Base-by-base conservation (phyloP, 2,329 filamentous ascomycete genomes). In the Phialocephala subalpina region DNA sequence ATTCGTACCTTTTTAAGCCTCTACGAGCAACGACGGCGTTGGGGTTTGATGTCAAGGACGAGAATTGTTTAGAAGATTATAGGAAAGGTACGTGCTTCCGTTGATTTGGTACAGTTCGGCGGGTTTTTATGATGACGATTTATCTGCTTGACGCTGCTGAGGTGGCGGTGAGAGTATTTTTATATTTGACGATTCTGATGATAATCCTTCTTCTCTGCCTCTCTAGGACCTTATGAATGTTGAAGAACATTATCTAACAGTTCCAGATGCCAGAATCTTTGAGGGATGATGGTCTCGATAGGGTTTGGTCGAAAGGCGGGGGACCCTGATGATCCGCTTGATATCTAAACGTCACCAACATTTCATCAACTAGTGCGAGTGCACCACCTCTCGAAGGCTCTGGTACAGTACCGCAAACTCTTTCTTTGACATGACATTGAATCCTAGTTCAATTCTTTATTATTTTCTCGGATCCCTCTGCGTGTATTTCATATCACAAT, bases 321-420 rank as follows among this genome's bases (percentile, higher is more conserved):
- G 25, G 49, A 53, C 49, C 49, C 49, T 53, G 49, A 29, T 18
- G 49, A 27, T 53, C 49, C 49, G 49, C 14, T 53, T 20, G 49
- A 53, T 53, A 33, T 53, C 49, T 53, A 53, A n/a, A 53, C 49
- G 49, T 53, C 49, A 53, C 49, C 49, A 53, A 11, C 49, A 33
- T 11, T 22, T 27, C 18, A 29, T 16, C 49, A 53, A 33, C 25
- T 53, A 53, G 25, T 53, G 49, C 49, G 8, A 53, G 27, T 53
- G 49, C 49, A 53, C 20, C 49, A 53, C 49, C 14, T 53, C 49
- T 20, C 7, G 22, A 29, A 33, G 20, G 7, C 9, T 53, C 14
- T 18, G 25, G 22, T 18, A 53, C 49, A 53, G 45, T 49, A 25
- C 14, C 22, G n/a, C 12, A 49, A 49, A 20, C 1, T 20, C 14